Base-by-base conservation (phyloP, 768 basidiomycete genomes). In the Leccinellum luteum region DNA sequence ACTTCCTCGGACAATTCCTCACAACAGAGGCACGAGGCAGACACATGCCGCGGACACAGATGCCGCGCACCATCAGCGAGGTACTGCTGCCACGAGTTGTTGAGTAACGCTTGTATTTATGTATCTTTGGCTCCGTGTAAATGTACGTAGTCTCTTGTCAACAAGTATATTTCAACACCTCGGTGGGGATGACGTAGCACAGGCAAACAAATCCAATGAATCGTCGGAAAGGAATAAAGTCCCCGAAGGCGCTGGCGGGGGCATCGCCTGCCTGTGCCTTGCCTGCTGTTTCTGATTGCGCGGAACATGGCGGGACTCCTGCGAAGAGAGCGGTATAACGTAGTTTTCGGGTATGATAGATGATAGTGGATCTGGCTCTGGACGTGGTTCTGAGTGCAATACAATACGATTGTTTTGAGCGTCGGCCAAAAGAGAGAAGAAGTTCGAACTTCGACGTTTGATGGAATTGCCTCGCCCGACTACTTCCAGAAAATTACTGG, bases 161-260 rank as follows among this genome's bases (percentile, higher is more conserved):
- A 35, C 15, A 17, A 28, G 19, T 34, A 48, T 47, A 45, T 25
- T 21, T 66, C 49, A 73, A 56, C 19, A 58, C 47, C 63, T 64
- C 9, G 49, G 25, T 2, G 73, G 68, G 0, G 76, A 74, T 17
- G 73, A 73, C 44, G 63, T 67, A 28, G 63, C 55, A 59, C 66
- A 73, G 19, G 78, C 74, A 65, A 83, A 82, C 55, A 83, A 67
- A 68, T 84, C 73, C 60, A 84, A 66, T 6, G 75, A 75, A 60
- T 84, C 82, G 51, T 83, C 81, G 12, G 82, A 84, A 44, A 63
- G 54, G 15, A 64, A 54, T 50, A 70, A 48, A 59, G 51, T 47
- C 50, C 47, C 27, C n/a, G 54, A 30, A 3, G 54, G n/a, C 15
- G 32, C 45, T 19, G 35, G 49, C 9, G 49, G 45, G 9, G 34